Conservation (phyloP, 352 stramenopile genomes). For the Globisporangium megalacanthum region DNA sequence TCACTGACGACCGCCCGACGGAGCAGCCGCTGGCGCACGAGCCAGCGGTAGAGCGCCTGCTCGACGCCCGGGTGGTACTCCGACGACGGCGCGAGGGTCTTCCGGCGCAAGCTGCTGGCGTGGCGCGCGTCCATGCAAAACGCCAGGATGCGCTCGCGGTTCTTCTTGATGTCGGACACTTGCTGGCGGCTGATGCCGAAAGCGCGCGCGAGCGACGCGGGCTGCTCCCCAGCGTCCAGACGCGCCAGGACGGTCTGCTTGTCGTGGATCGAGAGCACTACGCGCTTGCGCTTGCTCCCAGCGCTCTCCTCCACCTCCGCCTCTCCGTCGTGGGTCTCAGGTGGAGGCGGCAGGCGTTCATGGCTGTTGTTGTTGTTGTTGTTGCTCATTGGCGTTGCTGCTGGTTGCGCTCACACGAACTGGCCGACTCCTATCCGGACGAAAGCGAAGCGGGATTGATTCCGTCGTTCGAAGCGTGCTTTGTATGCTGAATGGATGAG, state of each 20-base stretch:
- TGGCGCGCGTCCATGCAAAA: slow-evolving; percentile 77
- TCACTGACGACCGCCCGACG: slow-evolving; percentile 41
- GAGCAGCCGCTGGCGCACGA: slow-evolving; percentile 63
- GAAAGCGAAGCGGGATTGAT: too few species aligned
- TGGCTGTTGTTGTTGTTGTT: not conserved
- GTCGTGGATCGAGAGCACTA: slow-evolving; percentile 79
- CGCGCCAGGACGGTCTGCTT: slow-evolving; percentile 81
- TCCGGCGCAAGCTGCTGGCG: slow-evolving; percentile 59
- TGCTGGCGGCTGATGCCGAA: slow-evolving; percentile 79
- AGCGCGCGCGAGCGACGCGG: slow-evolving; percentile 44
- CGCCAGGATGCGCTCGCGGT: slow-evolving; percentile 66
- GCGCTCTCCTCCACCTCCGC: not conserved
- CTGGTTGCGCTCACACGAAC: not conserved
- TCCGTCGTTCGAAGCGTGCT: too few species aligned
- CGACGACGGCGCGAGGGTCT: slow-evolving; percentile 63
- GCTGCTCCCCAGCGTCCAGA: slow-evolving; percentile 60
- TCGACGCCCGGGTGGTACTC: slow-evolving; percentile 75
- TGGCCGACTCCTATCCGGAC: too few species aligned
- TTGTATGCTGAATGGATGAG: too few species aligned
- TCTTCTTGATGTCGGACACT: slow-evolving; percentile 86
- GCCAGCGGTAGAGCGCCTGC: slow-evolving; percentile 79
- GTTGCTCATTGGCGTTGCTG: not conserved
- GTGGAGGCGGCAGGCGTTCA: not conserved
- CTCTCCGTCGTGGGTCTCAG: not conserved
- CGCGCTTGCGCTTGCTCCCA: slow-evolving; percentile 37